Evolutionary conservation across 129 eudicot species (phyloP).

Genomic region (Pulicaria dysenterica): DNA sequence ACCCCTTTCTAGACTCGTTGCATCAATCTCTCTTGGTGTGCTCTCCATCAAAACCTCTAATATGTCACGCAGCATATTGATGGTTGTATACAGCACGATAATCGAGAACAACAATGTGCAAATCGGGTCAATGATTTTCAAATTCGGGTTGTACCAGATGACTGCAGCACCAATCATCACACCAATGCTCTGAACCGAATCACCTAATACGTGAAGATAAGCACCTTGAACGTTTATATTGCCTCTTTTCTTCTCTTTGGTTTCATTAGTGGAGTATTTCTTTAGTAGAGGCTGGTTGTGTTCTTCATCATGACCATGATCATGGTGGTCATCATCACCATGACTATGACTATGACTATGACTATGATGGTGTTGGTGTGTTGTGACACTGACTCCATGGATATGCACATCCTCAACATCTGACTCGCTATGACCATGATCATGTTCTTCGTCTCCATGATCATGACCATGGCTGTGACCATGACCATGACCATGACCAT

Average conservation of each 20-base stretch:
- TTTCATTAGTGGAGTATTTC: conserved; percentile 24
- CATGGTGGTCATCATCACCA: conserved; percentile 36
- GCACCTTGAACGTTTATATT: conserved; percentile 66
- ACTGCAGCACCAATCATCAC: conserved; percentile 72
- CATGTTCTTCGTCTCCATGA: conserved; percentile 21
- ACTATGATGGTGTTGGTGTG: conserved; percentile 38
- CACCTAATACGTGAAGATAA: conserved; percentile 66
- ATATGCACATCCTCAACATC: conserved; percentile 37
- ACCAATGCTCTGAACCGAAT: conserved; percentile 59
- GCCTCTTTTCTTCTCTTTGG: conserved; percentile 37
- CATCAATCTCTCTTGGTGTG: conserved; percentile 70
- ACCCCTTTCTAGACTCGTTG: conserved; percentile 57
- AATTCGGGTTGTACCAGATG: conserved; percentile 61
- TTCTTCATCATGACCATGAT: conserved; percentile 25
- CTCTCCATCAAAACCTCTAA: conserved; percentile 72
- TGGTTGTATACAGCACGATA: conserved; percentile 57
- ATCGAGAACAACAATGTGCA: conserved; percentile 65
- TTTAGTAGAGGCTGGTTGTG: conserved; percentile 40
- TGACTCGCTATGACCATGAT: conserved; percentile 13
- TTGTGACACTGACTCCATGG: conserved; percentile 49
- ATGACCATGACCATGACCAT: conserved; percentile 42
- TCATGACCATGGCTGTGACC: conserved; percentile 33
- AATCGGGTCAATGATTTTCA: conserved; percentile 59
- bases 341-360: conserved; percentile 24
- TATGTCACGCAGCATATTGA: conserved; percentile 59